Evolutionary conservation across 225 moss, liverwort and hornwort species (phyloP).

Genomic region (Marchantia paleacea): DNA sequence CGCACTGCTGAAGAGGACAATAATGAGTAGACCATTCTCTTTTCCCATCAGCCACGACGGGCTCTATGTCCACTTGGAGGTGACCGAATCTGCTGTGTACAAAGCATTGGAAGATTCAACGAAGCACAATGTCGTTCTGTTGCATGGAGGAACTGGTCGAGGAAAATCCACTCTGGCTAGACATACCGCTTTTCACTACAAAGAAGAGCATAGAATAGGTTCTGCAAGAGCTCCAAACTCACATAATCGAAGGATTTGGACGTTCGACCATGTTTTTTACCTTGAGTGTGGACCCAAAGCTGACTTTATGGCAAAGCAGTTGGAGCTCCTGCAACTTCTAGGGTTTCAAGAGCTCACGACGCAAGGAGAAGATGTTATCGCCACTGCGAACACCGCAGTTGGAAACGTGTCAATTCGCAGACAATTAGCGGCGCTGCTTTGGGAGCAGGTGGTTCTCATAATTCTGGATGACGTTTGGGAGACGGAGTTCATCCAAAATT

Average conservation of each 20-base stretch:
- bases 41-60: not conserved
- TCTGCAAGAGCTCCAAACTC: not conserved
- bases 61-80: constrained; percentile 5
- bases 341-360: not conserved
- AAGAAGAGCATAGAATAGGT: not conserved
- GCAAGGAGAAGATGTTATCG: not conserved
- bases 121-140: not conserved
- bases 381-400: not conserved
- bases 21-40: not conserved
- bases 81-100: not conserved
- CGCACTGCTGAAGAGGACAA: not conserved
- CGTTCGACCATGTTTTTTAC: not conserved
- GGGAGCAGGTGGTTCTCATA: not conserved
- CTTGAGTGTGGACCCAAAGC: not conserved
- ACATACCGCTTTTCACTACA: constrained; percentile 9
- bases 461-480: constrained; percentile 25
- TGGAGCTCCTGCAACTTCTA: constrained; percentile 1
- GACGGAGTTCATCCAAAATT: not conserved
- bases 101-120: not conserved
- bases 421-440: not conserved
- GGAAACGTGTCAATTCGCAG: not conserved
- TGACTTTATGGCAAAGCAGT: not conserved
- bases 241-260: not conserved
- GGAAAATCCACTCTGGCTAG: constrained; percentile 11
- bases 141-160: constrained; percentile 16